Base-by-base conservation (phyloP, 805 yeast species). In the Nakazawaea ishiwadae region DNA sequence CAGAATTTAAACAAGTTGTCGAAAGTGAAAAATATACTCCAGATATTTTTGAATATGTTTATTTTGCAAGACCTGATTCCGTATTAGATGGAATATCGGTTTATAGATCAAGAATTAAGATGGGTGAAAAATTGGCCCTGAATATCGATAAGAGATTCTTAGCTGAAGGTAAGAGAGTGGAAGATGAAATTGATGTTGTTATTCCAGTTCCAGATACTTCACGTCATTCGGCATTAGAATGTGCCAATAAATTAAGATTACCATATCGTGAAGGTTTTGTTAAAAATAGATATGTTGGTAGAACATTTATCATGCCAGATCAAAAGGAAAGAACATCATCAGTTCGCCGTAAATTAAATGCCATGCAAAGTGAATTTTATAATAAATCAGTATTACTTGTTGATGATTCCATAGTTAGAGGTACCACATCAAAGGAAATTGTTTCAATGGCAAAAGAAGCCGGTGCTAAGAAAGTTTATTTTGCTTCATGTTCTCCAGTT, bases 361-460 rank as follows among this genome's bases (percentile, higher is more conserved):
- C 99, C 7, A 93, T 93, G 96, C 88, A 80, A 45, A 77, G 85
- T 35, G 99, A 93, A 66, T 93, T 93, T 60, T 74, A 76, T 49
- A 93, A 79, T 48, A 79, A 88, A 54, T 81, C 80, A 47, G 98
- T 93, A 17, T 69, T 93, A 48, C 73, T 93, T 40, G 97, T 93
- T 33, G 99, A 93, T 63, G 99, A 93, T 63, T 88, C 97, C 20
- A 91, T 93, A 50, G 99, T 93, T 8, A 80, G 99, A 60, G 99
- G 99, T 48, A 93, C 99, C 16, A 93, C 99, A 3, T 89, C 97
- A 5, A 84, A 79, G 60, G 99, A 93, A 67, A 93, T 93, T 50
- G 95, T 93, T 26, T 84, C 81, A 51, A 93, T 93, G 99, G 99
- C 99, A n/a, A 77, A 84, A 53, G 99, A 93, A 62, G 96, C 98